These are phyloP conservation scores for Phytopythium aichiense DNA, from an alignment of 352 stramenopile species.

Conservation along the genomic window DNA sequence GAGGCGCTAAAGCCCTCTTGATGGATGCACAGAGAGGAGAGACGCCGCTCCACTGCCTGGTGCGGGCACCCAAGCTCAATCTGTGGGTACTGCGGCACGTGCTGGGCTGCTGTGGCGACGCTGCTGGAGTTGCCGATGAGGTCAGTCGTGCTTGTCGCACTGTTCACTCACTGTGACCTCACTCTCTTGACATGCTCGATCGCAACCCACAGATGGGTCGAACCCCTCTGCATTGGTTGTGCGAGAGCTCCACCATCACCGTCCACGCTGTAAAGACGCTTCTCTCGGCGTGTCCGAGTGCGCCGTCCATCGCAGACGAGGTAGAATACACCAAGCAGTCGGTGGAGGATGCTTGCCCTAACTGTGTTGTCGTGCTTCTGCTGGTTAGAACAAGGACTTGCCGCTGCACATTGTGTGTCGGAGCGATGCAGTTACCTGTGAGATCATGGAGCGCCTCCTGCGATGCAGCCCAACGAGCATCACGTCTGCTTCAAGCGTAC, in stretches of 20 bases:
- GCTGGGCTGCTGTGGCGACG: slow-evolving; percentile 25
- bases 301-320: slow-evolving; percentile 12
- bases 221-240: slow-evolving; percentile 58
- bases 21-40: slow-evolving; percentile 20
- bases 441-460: slow-evolving; percentile 30
- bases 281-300: slow-evolving; percentile 15
- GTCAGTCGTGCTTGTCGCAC: slow-evolving; percentile 12
- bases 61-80: slow-evolving; percentile 19
- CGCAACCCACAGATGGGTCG: slow-evolving; percentile 27
- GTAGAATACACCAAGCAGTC: neutral
- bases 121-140: slow-evolving; percentile 29
- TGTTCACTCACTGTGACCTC: too few species aligned
- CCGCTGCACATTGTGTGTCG: slow-evolving; percentile 55
- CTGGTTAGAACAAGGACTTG: slow-evolving; percentile 41
- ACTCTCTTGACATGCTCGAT: slow-evolving; percentile 3
- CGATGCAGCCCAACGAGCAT: slow-evolving; percentile 24
- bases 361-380: neutral
- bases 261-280: slow-evolving; percentile 17
- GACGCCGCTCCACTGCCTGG: slow-evolving; percentile 49
- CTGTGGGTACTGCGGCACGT: slow-evolving; percentile 32
- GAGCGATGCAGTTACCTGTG: slow-evolving; percentile 23
- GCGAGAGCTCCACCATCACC: slow-evolving; percentile 25
- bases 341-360: neutral
- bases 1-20: neutral
- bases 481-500: slow-evolving; percentile 27